phyloP scores from a whole-genome alignment of 176 grass and related monocot species.

The Stipa capillata region DNA sequence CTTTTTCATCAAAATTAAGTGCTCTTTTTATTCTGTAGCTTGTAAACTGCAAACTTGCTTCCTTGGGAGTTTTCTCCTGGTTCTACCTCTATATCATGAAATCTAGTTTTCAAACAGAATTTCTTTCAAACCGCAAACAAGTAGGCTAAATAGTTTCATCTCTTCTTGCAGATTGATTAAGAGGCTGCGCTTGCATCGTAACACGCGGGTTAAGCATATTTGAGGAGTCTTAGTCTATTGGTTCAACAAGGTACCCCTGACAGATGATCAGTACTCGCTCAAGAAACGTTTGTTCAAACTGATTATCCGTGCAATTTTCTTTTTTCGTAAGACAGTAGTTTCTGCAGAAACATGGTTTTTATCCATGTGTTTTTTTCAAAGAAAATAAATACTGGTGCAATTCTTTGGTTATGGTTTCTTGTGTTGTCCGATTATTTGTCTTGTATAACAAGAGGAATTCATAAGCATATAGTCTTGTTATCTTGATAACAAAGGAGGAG shows the following conservation, averaged over 20 bases:
- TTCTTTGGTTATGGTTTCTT: slow-evolving; percentile 23
- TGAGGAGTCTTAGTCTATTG: background rate
- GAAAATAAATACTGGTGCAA: background rate
- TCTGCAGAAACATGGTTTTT: background rate
- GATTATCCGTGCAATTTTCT: background rate
- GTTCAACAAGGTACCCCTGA: slow-evolving; percentile 26
- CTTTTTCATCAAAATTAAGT: slow-evolving; percentile 1
- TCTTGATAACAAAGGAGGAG: slow-evolving; percentile 4
- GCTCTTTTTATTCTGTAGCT: background rate
- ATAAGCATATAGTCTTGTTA: slow-evolving; percentile 25
- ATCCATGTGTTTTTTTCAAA: background rate
- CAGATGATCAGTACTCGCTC: background rate
- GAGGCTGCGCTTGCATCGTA: background rate
- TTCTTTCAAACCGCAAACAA: background rate
- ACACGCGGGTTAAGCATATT: background rate
- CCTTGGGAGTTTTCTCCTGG: slow-evolving; percentile 20
- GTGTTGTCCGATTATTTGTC: background rate
- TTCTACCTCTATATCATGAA: slow-evolving; percentile 13
- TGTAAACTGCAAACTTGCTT: background rate
- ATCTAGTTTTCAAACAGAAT: background rate
- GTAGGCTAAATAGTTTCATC: slow-evolving; percentile 14
- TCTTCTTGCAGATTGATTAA: slow-evolving; percentile 37
- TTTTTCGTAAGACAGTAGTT: background rate
- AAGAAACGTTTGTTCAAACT: background rate
- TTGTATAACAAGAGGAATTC: slow-evolving; percentile 16